Evolutionary conservation across 208 protist species (phyloP), one percentile per base, ranked within the genome.

Genomic region (Leptomonas seymouri): DNA sequence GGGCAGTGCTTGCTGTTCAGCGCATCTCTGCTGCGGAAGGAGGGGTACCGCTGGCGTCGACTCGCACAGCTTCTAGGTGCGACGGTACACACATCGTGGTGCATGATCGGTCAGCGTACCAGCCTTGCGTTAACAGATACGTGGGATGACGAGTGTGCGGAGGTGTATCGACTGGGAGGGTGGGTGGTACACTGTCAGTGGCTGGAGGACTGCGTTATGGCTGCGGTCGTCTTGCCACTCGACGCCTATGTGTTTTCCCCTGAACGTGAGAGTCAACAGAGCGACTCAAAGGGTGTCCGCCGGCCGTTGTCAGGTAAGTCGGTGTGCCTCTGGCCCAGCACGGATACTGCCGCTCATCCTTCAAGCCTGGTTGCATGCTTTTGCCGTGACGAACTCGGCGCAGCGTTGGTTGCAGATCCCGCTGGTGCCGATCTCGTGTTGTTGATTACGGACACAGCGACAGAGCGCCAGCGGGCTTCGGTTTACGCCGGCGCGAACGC

Each of bases 101-200:
- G 44, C 20, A 50, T 59, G 44, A 51, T 46, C 39, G 67, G 69
- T 1, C 66, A 53, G 18, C 62, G 63, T 60, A 78, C 64, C 16
- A 67, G 54, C n/a, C 61, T 78, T 48, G 63, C 55, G 16, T 59
- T 78, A 21, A 64, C 65, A 8, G 48, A 77, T 8, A 28, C 36
- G 51, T 78, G 77, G 71, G 62, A 62, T 3, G 46, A 41, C n/a
- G 51, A 41, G 28, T 66, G 67, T 18, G 50, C 66, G 53, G 72
- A 50, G 51, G 50, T 71, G 34, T 75, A 75, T 20, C 44, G 18
- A 4, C 46, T 67, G 16, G 63, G 57, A 20, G 78, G 58, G 53
- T 64, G 63, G 39, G 71, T 82, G 55, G 51, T 76, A 39, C 66
- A 67, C 45, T 67, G 31, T 5, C 61, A 82, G 61, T 71, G 67